Conservation (phyloP, 2,329 filamentous ascomycete genomes). For the Penicillium nordicum region DNA sequence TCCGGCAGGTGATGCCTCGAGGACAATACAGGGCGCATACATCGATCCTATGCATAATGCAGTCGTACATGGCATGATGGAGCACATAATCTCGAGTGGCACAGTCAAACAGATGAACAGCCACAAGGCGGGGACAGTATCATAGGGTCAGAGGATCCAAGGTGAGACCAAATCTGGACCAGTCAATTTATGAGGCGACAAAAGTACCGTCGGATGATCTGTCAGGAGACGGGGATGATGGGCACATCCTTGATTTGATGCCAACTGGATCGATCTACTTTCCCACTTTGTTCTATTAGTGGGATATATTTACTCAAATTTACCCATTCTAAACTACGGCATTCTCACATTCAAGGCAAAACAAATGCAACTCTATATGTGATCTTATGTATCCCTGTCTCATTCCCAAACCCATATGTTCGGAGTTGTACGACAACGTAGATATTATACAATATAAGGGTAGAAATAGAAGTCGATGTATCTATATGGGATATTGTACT, state of each 20-base stretch:
- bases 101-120: conserved; percentile 17
- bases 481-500: too few species aligned
- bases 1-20: conserved; percentile 19
- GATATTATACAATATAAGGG: background rate
- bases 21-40: conserved; percentile 8
- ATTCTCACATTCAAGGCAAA: conserved; percentile 1
- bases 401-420: conserved; percentile 16
- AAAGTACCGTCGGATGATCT: conserved; percentile 9
- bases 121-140: conserved; percentile 21
- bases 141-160: background rate
- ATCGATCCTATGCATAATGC: conserved; percentile 3
- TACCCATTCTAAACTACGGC: background rate
- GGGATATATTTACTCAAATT: background rate
- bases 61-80: conserved; percentile 5
- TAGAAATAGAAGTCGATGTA: background rate
- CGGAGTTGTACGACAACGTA: conserved; percentile 18
- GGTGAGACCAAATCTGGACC: conserved; percentile 8
- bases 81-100: conserved; percentile 10
- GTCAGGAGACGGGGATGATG: background rate
- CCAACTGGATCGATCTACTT: background rate
- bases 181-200: conserved; percentile 11
- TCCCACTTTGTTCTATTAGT: background rate
- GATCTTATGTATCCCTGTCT: conserved; percentile 18
- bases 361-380: conserved; percentile 3
- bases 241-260: background rate